A percentile compares a stretch with the other conserved stretches of the same genome.
Conservation (phyloP, 139 green algal species). For the Astrephomene gubernaculifera region DNA sequence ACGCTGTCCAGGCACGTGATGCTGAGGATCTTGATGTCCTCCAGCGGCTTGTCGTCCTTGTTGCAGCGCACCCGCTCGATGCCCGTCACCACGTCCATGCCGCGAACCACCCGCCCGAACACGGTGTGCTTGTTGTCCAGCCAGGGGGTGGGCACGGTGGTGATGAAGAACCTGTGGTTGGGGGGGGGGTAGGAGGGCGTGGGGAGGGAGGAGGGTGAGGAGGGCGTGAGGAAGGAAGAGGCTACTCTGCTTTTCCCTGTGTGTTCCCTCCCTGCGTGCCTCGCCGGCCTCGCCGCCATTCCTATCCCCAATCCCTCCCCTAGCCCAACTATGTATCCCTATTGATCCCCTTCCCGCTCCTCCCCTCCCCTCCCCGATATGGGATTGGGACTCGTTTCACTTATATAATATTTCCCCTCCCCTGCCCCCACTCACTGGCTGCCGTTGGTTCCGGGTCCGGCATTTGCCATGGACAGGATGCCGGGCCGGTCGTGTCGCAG, state of each 20-base stretch:
- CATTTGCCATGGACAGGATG: conserved; percentile 79
- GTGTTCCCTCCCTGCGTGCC: too few species aligned
- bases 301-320: too few species aligned
- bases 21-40: conserved; percentile 96
- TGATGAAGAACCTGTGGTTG: conserved; percentile 89
- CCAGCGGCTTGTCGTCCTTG: conserved; percentile 91
- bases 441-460: conserved; percentile 75
- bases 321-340: too few species aligned
- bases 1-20: conserved; percentile 68
- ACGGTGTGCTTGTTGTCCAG: conserved; percentile 85
- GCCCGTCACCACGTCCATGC: conserved; percentile 92
- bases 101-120: conserved; percentile 84
- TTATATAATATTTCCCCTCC: background rate
- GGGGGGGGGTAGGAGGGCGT: too few species aligned
- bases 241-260: too few species aligned
- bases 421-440: conserved; percentile 47
- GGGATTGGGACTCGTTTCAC: conserved; percentile 60
- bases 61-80: conserved; percentile 95
- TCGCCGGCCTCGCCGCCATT: too few species aligned
- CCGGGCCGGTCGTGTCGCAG: conserved; percentile 91
- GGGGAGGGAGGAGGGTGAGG: too few species aligned
- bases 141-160: conserved; percentile 90
- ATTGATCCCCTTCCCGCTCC: background rate
- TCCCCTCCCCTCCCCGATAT: background rate
- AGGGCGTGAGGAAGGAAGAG: background rate